Percentiles rank a stretch among this genome's conserved stretches.
These are phyloP conservation scores for Diplodia scrobiculata DNA, from an alignment of 2,329 filamentous ascomycete species.

Conservation along the genomic window DNA sequence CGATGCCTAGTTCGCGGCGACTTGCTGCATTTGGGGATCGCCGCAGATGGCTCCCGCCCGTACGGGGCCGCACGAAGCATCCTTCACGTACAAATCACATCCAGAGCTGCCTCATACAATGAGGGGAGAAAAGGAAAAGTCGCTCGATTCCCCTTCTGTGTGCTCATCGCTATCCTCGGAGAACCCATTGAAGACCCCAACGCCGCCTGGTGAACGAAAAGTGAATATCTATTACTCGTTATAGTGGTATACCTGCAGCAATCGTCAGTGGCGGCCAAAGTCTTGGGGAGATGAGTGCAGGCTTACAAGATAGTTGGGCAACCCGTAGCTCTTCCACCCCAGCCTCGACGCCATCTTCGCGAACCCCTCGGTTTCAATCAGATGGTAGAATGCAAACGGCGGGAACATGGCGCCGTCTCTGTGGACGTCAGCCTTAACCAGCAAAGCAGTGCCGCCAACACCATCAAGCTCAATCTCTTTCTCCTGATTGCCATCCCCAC, in stretches of 20 bases:
- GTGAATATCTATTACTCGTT: conserved; percentile 64
- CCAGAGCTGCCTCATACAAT: background rate
- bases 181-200: conserved; percentile 30
- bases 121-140: background rate
- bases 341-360: conserved; percentile 92
- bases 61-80: background rate
- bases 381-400: conserved; percentile 90
- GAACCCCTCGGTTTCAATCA: conserved; percentile 97
- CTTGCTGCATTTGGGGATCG: conserved; percentile 21
- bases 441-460: conserved; percentile 85
- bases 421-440: conserved; percentile 97
- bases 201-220: conserved; percentile 41
- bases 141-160: conserved; percentile 2
- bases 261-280: conserved; percentile 18
- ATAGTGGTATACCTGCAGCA: conserved; percentile 76
- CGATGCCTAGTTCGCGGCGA: conserved; percentile 11
- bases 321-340: conserved; percentile 81
- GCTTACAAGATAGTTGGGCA: conserved; percentile 94
- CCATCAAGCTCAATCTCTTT: conserved; percentile 79
- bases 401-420: conserved; percentile 98
- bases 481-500: conserved; percentile 52
- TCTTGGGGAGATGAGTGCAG: background rate
- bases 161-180: conserved; percentile 1
- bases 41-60: background rate
- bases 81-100: conserved; percentile 3